Evolutionary conservation across 129 eudicot species (phyloP), one percentile per base, ranked within the genome.

Genomic region (Flaveria bidentis): DNA sequence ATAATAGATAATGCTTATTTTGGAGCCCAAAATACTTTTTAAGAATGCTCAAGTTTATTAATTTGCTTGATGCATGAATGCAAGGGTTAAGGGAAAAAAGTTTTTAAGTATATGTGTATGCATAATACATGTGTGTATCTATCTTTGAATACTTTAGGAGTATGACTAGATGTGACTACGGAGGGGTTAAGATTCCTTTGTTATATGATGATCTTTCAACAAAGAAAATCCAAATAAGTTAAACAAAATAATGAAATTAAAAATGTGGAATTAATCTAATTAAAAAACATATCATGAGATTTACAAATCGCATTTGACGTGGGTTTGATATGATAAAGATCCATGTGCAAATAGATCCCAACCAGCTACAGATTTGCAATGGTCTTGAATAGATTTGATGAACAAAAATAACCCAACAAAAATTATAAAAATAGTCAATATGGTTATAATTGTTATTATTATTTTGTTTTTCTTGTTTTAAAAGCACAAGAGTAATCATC

Each of bases 291-390:
- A 80, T 80, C 83, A 80, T 53, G 30, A 80, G 83, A 80, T 80
- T 72, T 80, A 72, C 83, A 20, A 72, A 80, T 80, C 83, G 74
- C 15, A 53, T 78, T 36, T 80, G 83, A 80, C 83, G 83, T 73
- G 83, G 83, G 79, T 80, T 73, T 80, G 79, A 80, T 80, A 73
- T 65, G 79, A 65, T 80, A 16, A 72, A 80, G 83, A 80, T 80
- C 46, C 83, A 80, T 80, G 83, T 80, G 78, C 78, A 80, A 63
- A 80, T 61, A 80, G 69, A 80, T 80, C 74, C 74, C 79, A 80
- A 80, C 78, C 83, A 80, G 78, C 83, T 73, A 80, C 61, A 52
- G 78, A 80, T 80, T 80, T 80, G 78, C 73, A 72, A 63, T 72
- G 68, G 73, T 72, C 74, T 72, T 73, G 68, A 72, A 72, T 80